Percentiles rank a stretch among this genome's conserved stretches.
Conservation (phyloP, 495 filamentous ascomycete genomes). For the Evernia prunastri region DNA sequence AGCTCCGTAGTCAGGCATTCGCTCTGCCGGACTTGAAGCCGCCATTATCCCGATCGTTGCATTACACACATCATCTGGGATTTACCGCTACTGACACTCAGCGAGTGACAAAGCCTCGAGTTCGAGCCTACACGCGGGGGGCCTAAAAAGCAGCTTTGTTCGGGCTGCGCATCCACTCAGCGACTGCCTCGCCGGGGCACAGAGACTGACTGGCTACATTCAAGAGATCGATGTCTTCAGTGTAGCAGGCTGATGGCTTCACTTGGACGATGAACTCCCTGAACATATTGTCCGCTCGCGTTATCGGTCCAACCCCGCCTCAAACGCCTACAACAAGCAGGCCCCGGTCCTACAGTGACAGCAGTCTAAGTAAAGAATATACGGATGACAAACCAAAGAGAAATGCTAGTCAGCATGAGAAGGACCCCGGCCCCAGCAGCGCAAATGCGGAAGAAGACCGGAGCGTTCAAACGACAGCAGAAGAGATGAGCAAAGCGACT, state of each 20-base stretch:
- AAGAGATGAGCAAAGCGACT: conserved; percentile 56
- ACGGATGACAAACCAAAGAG: conserved; percentile 27
- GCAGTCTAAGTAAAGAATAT: conserved; percentile 15
- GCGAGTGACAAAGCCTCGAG: not conserved
- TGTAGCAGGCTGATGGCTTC: conserved; percentile 42
- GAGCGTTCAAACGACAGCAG: conserved; percentile 28
- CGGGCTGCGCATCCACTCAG: not conserved
- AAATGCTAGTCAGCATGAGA: conserved; percentile 37
- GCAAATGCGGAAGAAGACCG: conserved; percentile 35
- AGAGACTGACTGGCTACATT: not conserved
- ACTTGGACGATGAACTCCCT: conserved; percentile 88
- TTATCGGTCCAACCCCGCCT: conserved; percentile 58
- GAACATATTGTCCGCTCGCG: conserved; percentile 86
- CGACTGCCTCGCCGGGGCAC: not conserved
- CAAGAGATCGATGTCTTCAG: not conserved
- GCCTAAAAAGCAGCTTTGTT: conserved; percentile 3
- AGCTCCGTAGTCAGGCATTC: not conserved
- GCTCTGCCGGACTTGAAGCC: not conserved
- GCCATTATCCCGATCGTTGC: not conserved
- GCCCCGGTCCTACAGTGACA: conserved; percentile 24
- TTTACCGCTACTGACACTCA: not conserved
- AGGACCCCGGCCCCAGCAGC: conserved; percentile 23
- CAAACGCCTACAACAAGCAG: conserved; percentile 29
- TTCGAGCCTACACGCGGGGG: not conserved
- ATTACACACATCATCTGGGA: not conserved